phyloP scores from a whole-genome alignment of 139 green algal species.

The Picochlorum sp. region DNA sequence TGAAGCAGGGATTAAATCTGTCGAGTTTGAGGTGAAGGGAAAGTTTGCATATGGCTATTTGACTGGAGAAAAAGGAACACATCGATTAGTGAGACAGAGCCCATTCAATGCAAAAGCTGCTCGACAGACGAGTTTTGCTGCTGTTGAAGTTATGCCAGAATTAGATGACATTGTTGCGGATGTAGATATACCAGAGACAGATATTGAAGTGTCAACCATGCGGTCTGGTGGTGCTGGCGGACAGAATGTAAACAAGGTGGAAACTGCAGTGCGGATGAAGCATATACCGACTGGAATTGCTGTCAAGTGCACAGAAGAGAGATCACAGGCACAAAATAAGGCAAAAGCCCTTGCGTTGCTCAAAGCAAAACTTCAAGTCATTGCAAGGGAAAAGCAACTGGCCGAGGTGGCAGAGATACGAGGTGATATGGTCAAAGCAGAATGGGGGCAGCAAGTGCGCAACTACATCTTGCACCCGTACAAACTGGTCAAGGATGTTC shows the following conservation, averaged over 20 bases:
- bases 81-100: constrained; percentile 45
- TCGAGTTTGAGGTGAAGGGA: constrained; percentile 75
- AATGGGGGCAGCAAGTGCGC: constrained; percentile 95
- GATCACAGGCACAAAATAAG: constrained; percentile 55
- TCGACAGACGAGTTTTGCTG: constrained; percentile 93
- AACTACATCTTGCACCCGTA: constrained; percentile 99
- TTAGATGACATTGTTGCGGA: constrained; percentile 26
- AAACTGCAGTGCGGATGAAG: constrained; percentile 79
- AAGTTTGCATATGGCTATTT: constrained; percentile 65
- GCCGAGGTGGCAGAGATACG: constrained; percentile 72
- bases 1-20: constrained; percentile 83
- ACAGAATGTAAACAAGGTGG: constrained; percentile 99
- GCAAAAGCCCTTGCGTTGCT: constrained; percentile 51
- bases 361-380: constrained; percentile 74
- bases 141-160: constrained; percentile 76
- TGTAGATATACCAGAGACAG: constrained; percentile 60
- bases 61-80: constrained; percentile 71
- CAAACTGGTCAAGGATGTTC: constrained; percentile 90
- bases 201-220: constrained; percentile 86
- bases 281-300: constrained; percentile 82
- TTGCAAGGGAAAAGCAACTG: constrained; percentile 75
- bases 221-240: constrained; percentile 65
- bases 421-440: constrained; percentile 83
- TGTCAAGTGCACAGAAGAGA: constrained; percentile 74
- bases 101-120: constrained; percentile 87